Evolutionary conservation across 2,329 filamentous ascomycete species (phyloP), one percentile per base, ranked within the genome.

Genomic region (Neonectria ditissima): DNA sequence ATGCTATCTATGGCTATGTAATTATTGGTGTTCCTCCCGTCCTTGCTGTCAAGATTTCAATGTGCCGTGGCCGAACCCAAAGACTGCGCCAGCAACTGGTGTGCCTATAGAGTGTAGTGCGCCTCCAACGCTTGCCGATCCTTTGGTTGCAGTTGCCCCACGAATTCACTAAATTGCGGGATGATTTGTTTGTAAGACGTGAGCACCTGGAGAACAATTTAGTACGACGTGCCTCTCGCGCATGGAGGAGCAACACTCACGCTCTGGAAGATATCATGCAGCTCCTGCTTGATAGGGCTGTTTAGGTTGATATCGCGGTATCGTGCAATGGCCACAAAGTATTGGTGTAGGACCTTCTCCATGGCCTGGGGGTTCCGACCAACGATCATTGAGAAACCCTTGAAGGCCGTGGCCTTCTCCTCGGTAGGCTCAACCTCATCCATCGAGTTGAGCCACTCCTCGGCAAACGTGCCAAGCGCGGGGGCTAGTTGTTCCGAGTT

Each of bases 381-480:
- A 4, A 98, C 92, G 51, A 97, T 87, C 70, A 91, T 86, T 58
- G 92, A 92, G 80, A 99, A 97, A 0, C 96, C 96, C 73, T 93
- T 89, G 77, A 98, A 93, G 0, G 96, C 95, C 26, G 94, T 94
- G 1, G 92, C 93, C 81, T 99, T 99, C 80, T 99, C 96, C 65
- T 97, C 92, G 2, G 93, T 95, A 74, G 92, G 91, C 55, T 93
- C 91, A 32, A 98, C 91, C 67, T 93, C 92, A 64, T 89, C 87
- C 87, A 99, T 97, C 3, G 91, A 89, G 55, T 83, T 85, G 57
- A 99, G 80, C 81, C 97, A 98, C 37, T 92, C 88, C 37, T 91
- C 88, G 0, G 95, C 93, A 77, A 97, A 97, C 32, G 87, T 90
- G 18, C 87, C 85, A 41, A 99, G 86, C 65, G 93, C 91, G 1